phyloP scores from a whole-genome alignment of 179 eudicot genomes.

The Beta corolliflora region DNA sequence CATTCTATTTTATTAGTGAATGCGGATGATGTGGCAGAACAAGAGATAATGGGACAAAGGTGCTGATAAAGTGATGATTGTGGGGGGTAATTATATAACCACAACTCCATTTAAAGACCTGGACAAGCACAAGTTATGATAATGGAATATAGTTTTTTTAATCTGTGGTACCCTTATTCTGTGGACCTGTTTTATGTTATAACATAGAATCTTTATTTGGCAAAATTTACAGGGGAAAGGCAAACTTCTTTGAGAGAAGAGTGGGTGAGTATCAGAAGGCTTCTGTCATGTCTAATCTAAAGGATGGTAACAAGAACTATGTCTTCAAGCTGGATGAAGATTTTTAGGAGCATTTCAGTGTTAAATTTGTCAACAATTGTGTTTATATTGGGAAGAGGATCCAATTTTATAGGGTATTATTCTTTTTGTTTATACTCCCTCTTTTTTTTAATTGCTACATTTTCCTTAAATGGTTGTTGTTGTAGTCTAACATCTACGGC shows the following conservation, averaged over 20 bases:
- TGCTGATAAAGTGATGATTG: background rate
- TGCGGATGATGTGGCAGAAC: background rate
- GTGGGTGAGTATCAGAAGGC: slow-evolving; percentile 92
- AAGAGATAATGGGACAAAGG: background rate
- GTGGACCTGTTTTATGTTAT: background rate
- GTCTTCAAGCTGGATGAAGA: slow-evolving; percentile 74
- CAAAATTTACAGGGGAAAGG: slow-evolving; percentile 61
- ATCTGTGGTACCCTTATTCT: background rate
- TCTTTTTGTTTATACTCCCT: background rate
- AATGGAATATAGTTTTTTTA: background rate
- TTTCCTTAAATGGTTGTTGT: too few relatives aligned
- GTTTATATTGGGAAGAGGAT: slow-evolving; percentile 12
- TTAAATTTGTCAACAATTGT: background rate
- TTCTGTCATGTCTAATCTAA: slow-evolving; percentile 65
- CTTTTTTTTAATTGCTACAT: too few relatives aligned
- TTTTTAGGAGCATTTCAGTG: slow-evolving; percentile 37
- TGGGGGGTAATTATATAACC: background rate
- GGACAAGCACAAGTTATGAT: background rate
- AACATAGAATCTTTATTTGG: background rate
- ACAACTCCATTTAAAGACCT: background rate
- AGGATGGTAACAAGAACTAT: slow-evolving; percentile 47
- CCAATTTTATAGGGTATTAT: background rate
- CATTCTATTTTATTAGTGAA: background rate
- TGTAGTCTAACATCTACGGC: too few relatives aligned
- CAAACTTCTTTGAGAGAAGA: slow-evolving; percentile 81